Evolutionary conservation across 2,329 filamentous ascomycete genomes (phyloP).

Genomic region (Aspergillus tanneri): DNA sequence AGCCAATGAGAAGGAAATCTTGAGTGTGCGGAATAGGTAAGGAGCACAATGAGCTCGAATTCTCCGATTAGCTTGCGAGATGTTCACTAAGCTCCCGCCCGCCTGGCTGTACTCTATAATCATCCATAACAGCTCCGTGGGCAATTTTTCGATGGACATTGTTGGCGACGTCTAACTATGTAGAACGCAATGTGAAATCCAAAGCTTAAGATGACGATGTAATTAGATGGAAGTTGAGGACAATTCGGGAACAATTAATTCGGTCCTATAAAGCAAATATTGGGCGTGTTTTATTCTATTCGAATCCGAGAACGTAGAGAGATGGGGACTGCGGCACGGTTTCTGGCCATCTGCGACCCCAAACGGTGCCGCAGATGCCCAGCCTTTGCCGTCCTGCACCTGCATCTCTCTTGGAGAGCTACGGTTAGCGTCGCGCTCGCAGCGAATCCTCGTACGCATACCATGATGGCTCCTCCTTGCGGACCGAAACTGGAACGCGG

Average conservation of each 20-base stretch:
- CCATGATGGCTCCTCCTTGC: background rate
- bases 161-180: background rate
- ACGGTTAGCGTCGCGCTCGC: background rate
- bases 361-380: constrained; percentile 3
- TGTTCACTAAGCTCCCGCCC: constrained; percentile 1
- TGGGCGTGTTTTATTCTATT: background rate
- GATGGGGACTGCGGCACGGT: background rate
- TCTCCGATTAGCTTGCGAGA: constrained; percentile 2
- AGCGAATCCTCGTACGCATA: background rate
- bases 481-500: constrained; percentile 2
- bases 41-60: constrained; percentile 3
- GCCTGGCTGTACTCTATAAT: constrained; percentile 3
- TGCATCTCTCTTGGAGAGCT: background rate
- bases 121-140: constrained; percentile 1
- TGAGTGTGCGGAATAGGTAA: constrained; percentile 1
- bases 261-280: background rate
- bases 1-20: constrained; percentile 1
- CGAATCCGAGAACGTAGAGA: background rate
- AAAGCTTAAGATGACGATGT: background rate
- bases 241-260: background rate
- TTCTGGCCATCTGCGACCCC: too few relatives aligned
- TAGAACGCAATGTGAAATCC: background rate
- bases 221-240: background rate
- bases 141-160: constrained; percentile 2
- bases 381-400: background rate